Evolutionary conservation across 768 basidiomycete species (phyloP).

Genomic region (Suillus alpinus): DNA sequence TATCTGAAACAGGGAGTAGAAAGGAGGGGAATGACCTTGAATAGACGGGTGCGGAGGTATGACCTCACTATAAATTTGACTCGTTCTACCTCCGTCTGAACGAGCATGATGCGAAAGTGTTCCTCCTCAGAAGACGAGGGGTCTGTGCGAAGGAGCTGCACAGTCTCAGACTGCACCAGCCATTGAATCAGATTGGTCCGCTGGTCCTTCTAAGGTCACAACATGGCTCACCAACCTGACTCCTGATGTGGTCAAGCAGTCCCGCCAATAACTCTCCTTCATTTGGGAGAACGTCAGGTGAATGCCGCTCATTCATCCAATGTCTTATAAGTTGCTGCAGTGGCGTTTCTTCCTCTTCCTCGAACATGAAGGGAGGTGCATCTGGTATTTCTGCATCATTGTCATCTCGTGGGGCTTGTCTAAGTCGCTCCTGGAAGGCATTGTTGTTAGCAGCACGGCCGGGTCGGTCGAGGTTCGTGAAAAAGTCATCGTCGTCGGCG

Average conservation of each 20-base stretch:
- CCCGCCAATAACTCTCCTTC: conserved; percentile 66
- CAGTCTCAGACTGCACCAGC: conserved; percentile 63
- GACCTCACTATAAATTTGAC: conserved; percentile 91
- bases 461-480: conserved; percentile 21
- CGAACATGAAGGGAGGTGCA: conserved; percentile 25
- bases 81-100: conserved; percentile 91
- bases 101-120: conserved; percentile 89
- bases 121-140: conserved; percentile 88
- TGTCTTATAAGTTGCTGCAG: conserved; percentile 71
- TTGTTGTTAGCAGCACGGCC: conserved; percentile 1
- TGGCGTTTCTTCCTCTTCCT: conserved; percentile 50
- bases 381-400: conserved; percentile 30
- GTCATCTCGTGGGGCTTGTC: conserved; percentile 32
- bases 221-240: conserved; percentile 59
- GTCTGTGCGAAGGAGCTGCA: conserved; percentile 73
- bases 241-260: conserved; percentile 72
- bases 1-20: conserved; percentile 10
- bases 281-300: conserved; percentile 74
- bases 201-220: background rate
- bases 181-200: conserved; percentile 3
- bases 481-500: conserved; percentile 27
- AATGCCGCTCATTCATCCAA: conserved; percentile 84
- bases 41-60: conserved; percentile 81
- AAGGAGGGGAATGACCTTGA: conserved; percentile 57
- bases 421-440: conserved; percentile 36